Percentiles rank a stretch among this genome's conserved stretches.
phyloP scores from a whole-genome alignment of 805 yeast genomes.

The Brettanomyces custersianus region DNA sequence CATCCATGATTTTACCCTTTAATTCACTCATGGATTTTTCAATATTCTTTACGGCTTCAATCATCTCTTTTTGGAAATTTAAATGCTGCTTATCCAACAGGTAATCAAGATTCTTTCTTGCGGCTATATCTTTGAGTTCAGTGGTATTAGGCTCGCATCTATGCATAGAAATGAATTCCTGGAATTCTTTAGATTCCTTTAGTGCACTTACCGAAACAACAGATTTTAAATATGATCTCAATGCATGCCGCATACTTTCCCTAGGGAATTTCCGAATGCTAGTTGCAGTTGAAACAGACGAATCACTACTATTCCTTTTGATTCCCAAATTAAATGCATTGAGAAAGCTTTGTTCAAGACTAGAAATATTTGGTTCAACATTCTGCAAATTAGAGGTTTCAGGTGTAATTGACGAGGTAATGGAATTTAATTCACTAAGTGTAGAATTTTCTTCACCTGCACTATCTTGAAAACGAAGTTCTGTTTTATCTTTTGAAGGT shows the following conservation, averaged over 20 bases:
- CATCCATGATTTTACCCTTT: constrained; percentile 19
- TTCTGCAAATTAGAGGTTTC: background rate
- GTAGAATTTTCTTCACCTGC: constrained; percentile 9
- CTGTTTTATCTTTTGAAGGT: constrained; percentile 24
- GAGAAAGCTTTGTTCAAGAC: constrained; percentile 1
- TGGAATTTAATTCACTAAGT: constrained; percentile 1
- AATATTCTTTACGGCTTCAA: constrained; percentile 20
- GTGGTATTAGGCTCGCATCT: constrained; percentile 27
- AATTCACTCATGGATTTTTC: constrained; percentile 35
- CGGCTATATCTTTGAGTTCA: constrained; percentile 47
- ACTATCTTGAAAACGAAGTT: constrained; percentile 12
- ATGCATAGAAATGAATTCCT: constrained; percentile 35
- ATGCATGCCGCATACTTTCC: constrained; percentile 68
- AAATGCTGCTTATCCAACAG: constrained; percentile 50
- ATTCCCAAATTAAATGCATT: background rate
- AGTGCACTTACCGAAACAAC: constrained; percentile 48
- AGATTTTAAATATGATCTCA: constrained; percentile 61
- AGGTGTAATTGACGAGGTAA: background rate
- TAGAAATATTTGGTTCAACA: background rate
- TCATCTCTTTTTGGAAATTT: constrained; percentile 55
- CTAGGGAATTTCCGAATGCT: constrained; percentile 44
- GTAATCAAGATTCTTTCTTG: constrained; percentile 53
- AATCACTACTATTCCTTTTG: background rate
- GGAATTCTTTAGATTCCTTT: constrained; percentile 40
- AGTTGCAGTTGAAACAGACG: background rate